Base-by-base conservation (phyloP, 208 protist genomes). In the Acanthamoeba castellanii region DNA sequence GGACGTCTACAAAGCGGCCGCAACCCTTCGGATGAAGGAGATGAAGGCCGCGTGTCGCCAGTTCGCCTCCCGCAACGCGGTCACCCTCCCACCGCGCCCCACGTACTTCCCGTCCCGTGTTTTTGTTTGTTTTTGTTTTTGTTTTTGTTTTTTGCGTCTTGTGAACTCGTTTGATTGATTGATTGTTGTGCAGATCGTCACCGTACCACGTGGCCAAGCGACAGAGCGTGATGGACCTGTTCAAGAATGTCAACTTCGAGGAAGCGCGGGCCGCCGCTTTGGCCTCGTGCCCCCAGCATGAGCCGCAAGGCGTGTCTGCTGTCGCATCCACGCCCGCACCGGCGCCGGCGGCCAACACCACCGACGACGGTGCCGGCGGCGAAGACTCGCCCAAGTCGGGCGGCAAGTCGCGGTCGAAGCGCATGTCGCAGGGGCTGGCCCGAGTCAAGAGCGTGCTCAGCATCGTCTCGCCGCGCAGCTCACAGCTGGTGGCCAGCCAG, bases 141-240 rank as follows among this genome's bases (percentile, higher is more conserved):
- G n/a, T n/a, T n/a, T n/a, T n/a, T n/a, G n/a, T n/a, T n/a, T n/a
- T n/a, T n/a, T n/a, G n/a, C n/a, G n/a, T n/a, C n/a, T n/a, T n/a
- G n/a, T n/a, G n/a, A n/a, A n/a, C n/a, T n/a, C n/a, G n/a, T n/a
- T n/a, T n/a, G n/a, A n/a, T n/a, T 42, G 37, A 42, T 42, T 42
- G 37, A 3, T 42, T 3, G 37, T 42, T 42, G 37, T n/a, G n/a
- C n/a, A n/a, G n/a, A n/a, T 85, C 76, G 47, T 27, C 76, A 25
- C 76, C 76, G 16, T 85, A 85, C 45, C 76, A 85, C 47, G 27
- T 85, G 37, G 76, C 76, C 45, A 85, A 85, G 76, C 76, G 76
- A 16, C 76, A 85, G 76, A 85, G 76, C 76, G 76, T 85, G 76
- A 8, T 85, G 16, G 76, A 85, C 47, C 76, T 59, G 5, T 85